phyloP scores from a whole-genome alignment of 768 basidiomycete species.

The Pisolithus orientalis region DNA sequence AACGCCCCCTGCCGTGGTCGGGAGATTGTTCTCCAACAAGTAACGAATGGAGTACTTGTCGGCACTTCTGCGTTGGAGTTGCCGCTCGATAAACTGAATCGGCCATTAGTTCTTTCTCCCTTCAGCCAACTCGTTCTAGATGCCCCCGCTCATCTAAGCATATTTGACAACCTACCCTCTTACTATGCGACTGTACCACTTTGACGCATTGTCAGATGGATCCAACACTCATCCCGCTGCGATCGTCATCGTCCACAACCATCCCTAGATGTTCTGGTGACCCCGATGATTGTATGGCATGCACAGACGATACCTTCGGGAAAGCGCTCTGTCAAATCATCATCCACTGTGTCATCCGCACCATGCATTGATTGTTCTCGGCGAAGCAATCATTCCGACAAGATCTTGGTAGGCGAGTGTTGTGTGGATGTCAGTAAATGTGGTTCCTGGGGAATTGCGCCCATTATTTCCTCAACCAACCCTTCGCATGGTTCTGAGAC shows the following conservation, averaged over 20 bases:
- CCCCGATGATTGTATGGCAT: conserved; percentile 79
- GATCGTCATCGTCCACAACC: conserved; percentile 23
- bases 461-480: conserved; percentile 20
- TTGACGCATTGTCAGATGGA: conserved; percentile 43
- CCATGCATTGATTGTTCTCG: conserved; percentile 55
- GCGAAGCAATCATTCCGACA: conserved; percentile 19
- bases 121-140: conserved; percentile 22
- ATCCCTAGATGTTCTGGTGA: conserved; percentile 69
- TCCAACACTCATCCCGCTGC: conserved; percentile 31
- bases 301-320: conserved; percentile 80
- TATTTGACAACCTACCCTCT: conserved; percentile 69
- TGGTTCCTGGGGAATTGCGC: conserved; percentile 28
- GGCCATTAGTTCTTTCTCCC: conserved; percentile 10
- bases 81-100: conserved; percentile 8
- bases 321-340: conserved; percentile 83
- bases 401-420: conserved; percentile 28
- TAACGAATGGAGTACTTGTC: conserved; percentile 15
- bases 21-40: conserved; percentile 51
- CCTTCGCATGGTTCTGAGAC: conserved; percentile 34
- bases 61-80: conserved; percentile 5
- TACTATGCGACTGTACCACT: conserved; percentile 83
- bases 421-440: conserved; percentile 31
- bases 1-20: conserved; percentile 72
- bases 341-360: conserved; percentile 43
- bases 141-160: conserved; percentile 40